Base-by-base conservation (phyloP, 345 rosid species). In the Citropsis articulata region DNA sequence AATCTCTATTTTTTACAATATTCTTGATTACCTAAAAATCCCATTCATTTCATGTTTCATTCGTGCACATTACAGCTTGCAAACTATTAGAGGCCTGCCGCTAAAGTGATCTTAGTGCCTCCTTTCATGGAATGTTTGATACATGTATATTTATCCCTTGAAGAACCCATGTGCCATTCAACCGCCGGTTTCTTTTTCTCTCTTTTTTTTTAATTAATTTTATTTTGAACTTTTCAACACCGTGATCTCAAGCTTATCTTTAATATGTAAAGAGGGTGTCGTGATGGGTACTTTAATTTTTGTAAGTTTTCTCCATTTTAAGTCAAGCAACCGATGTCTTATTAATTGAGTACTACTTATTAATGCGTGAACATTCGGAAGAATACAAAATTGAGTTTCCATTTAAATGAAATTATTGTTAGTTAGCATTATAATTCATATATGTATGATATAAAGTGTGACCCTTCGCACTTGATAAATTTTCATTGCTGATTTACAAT, bases 161-260 rank as follows among this genome's bases (percentile, higher is more conserved):
- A n/a, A 22, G 3, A 59, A n/a, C 28, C 62, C 62, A 59, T 36
- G 24, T n/a, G 62, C 28, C 62, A 59, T 7, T 59, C 27, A n/a
- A 16, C 57, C 7, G 57, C 22, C 19, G 22, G 57, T 18, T 53
- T 59, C 14, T n/a, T 57, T 6, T 57, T n/a, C n/a, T 12, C 7
- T 50, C 6, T 50, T 38, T 0, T 16, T 50, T 50, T 50, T 18
- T 50, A 53, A 16, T 66, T 9, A 66, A 35, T 22, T 66, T 36
- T 35, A 33, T 12, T 6, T 7, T 9, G 0, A 21, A 21, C 9
- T 5, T 9, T 70, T 25, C 24, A 14, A 3, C 19, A 1, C 72
- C 48, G 25, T 62, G 19, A 45, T 78, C 59, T 14, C 36, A 48
- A 48, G 65, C 70, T 71, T 36, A 36, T 53, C 76, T 64, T 64